These are phyloP conservation scores for Debaryomycetaceae sp. DNA, from an alignment of 1,139 yeast species.

Conservation along the genomic window DNA sequence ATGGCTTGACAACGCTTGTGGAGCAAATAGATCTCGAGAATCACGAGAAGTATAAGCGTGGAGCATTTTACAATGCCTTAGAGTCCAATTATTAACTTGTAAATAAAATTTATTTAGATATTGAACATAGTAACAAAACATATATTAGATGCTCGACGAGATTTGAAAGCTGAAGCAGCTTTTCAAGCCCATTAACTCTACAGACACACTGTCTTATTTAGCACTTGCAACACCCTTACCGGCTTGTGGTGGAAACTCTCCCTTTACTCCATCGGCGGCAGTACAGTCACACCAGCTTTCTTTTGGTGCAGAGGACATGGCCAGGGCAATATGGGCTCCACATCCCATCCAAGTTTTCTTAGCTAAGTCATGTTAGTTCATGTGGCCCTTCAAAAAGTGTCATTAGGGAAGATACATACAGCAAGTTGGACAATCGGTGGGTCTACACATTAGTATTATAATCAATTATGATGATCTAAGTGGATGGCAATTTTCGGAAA, in stretches of 20 bases:
- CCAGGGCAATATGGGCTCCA: constrained; percentile 40
- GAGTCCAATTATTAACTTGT: background rate
- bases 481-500: too few species aligned
- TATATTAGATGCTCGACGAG: background rate
- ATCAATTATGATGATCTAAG: background rate
- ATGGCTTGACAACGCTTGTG: constrained; percentile 25
- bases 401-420: constrained; percentile 8
- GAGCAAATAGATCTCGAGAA: constrained; percentile 17
- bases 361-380: constrained; percentile 10
- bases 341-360: constrained; percentile 44
- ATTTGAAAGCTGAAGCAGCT: background rate
- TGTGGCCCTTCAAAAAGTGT: background rate
- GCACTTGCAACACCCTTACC: constrained; percentile 11
- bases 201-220: too few species aligned
- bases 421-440: constrained; percentile 16
- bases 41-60: constrained; percentile 13
- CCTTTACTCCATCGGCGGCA: constrained; percentile 10
- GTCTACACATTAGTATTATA: constrained; percentile 16
- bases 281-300: constrained; percentile 35
- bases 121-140: background rate
- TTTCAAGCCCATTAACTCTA: too few species aligned
- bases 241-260: constrained; percentile 15
- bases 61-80: background rate
- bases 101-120: background rate
- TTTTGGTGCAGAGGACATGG: constrained; percentile 33